These are phyloP conservation scores for Blastobotrys attinorum DNA, from an alignment of 805 yeast species.

Conservation along the genomic window DNA sequence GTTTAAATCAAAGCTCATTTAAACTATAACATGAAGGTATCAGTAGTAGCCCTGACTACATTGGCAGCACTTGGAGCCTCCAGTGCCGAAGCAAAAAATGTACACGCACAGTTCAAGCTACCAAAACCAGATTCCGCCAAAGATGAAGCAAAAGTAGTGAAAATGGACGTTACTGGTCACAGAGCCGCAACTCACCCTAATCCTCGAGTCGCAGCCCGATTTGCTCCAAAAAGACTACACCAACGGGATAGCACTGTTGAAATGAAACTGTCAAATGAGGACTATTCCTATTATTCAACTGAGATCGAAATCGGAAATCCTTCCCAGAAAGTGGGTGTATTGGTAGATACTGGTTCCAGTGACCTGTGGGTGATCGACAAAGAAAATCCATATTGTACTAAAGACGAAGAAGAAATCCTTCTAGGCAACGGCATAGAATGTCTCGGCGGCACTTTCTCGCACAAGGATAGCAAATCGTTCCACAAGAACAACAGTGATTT, in stretches of 20 bases:
- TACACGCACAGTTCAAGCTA: too few species aligned
- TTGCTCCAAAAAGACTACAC: not conserved
- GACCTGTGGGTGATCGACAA: constrained; percentile 57
- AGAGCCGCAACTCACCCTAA: constrained; percentile 11
- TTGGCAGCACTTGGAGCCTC: too few species aligned
- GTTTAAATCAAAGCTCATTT: too few species aligned
- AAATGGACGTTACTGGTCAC: constrained; percentile 11
- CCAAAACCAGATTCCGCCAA: too few species aligned
- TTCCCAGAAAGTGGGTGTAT: constrained; percentile 41
- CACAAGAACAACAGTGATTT: constrained; percentile 10
- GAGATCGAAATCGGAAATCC: constrained; percentile 46
- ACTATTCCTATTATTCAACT: constrained; percentile 23
- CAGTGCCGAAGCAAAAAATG: too few species aligned
- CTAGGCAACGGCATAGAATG: constrained; percentile 17
- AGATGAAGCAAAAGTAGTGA: too few species aligned
- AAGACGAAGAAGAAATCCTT: constrained; percentile 9
- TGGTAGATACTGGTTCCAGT: constrained; percentile 69
- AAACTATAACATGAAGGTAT: too few species aligned
- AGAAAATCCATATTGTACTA: constrained; percentile 36
- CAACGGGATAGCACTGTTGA: constrained; percentile 4
- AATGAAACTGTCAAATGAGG: not conserved
- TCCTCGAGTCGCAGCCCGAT: constrained; percentile 8
- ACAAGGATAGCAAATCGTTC: constrained; percentile 22
- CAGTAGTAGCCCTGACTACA: too few species aligned
- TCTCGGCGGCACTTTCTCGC: constrained; percentile 24